Conservation (phyloP, 148 eudicot genomes). For the Rhododendron kiyosumense region DNA sequence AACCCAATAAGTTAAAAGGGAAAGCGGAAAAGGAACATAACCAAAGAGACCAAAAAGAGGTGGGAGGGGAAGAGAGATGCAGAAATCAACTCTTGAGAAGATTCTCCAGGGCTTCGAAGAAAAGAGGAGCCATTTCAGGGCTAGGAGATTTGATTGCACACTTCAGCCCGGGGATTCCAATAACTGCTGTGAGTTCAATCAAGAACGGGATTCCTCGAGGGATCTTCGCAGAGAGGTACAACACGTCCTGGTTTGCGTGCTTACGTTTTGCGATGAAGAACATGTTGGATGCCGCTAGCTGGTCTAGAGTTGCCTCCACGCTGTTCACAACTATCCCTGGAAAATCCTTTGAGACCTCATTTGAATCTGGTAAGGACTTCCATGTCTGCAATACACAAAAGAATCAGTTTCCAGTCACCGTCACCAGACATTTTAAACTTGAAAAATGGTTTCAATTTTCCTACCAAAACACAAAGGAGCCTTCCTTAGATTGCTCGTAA, state of each 20-base stretch:
- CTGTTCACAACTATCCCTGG: slow-evolving; percentile 64
- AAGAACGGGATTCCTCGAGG: slow-evolving; percentile 83
- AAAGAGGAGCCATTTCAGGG: slow-evolving; percentile 90
- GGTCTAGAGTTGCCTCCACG: slow-evolving; percentile 71
- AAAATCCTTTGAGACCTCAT: slow-evolving; percentile 77
- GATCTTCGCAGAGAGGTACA: slow-evolving; percentile 88
- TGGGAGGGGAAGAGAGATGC: neutral
- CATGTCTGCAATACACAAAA: slow-evolving; percentile 56
- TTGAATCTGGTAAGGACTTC: slow-evolving; percentile 96
- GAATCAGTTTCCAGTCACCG: neutral
- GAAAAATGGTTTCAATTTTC: neutral
- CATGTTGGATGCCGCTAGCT: slow-evolving; percentile 70
- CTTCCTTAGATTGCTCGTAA: neutral
- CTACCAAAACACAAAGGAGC: neutral
- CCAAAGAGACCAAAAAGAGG: neutral
- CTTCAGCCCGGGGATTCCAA: slow-evolving; percentile 77
- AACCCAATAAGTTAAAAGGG: neutral
- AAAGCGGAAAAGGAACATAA: neutral
- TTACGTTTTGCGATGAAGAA: slow-evolving; percentile 93
- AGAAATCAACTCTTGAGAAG: slow-evolving; percentile 49
- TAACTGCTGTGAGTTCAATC: slow-evolving; percentile 76
- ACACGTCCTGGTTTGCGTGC: slow-evolving; percentile 80
- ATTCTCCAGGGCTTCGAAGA: slow-evolving; percentile 77
- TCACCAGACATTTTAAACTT: neutral
- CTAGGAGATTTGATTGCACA: slow-evolving; percentile 84